Evolutionary conservation across 352 stramenopile species (phyloP).

Genomic region (Phytopythium chamaehyphon): DNA sequence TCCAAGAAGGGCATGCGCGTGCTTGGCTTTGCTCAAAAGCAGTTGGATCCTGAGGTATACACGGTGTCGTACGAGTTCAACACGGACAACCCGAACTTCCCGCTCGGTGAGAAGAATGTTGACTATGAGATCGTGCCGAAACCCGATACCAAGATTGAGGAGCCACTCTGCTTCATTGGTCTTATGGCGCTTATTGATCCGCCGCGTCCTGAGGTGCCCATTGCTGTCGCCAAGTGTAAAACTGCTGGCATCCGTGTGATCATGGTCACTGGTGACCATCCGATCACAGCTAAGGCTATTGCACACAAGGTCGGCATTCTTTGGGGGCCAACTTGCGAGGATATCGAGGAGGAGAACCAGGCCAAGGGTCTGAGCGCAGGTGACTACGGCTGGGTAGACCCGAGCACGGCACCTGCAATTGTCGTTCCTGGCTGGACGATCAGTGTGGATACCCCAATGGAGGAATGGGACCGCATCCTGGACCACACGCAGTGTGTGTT

Average conservation of each 20-base stretch:
- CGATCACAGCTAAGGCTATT: conserved; percentile 92
- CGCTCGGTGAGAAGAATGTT: conserved; percentile 78
- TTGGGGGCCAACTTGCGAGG: conserved; percentile 81
- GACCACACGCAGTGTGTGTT: conserved; percentile 93
- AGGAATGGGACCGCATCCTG: conserved; percentile 86
- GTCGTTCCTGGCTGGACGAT: conserved; percentile 86
- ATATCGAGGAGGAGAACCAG: conserved; percentile 78
- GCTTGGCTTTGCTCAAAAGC: conserved; percentile 59
- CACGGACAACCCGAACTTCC: conserved; percentile 79
- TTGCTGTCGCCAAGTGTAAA: conserved; percentile 90
- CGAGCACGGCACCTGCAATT: conserved; percentile 65
- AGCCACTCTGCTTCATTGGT: conserved; percentile 89
- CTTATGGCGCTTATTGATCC: conserved; percentile 96
- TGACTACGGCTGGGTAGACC: conserved; percentile 73
- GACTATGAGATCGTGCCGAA: conserved; percentile 69
- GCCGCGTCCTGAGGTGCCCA: conserved; percentile 84
- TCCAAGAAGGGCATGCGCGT: conserved; percentile 74
- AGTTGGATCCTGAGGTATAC: conserved; percentile 47
- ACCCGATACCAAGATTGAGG: conserved; percentile 79
- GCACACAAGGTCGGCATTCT: conserved; percentile 92
- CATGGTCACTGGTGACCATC: conserved; percentile 94
- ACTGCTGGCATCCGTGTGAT: conserved; percentile 91
- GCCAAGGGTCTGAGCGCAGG: conserved; percentile 49
- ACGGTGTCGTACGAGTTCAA: conserved; percentile 62
- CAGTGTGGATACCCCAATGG: conserved; percentile 59